A percentile compares a stretch with the other conserved stretches of the same genome.
Conservation (phyloP, 257 asterid species). For the Scutellaria barbata region DNA sequence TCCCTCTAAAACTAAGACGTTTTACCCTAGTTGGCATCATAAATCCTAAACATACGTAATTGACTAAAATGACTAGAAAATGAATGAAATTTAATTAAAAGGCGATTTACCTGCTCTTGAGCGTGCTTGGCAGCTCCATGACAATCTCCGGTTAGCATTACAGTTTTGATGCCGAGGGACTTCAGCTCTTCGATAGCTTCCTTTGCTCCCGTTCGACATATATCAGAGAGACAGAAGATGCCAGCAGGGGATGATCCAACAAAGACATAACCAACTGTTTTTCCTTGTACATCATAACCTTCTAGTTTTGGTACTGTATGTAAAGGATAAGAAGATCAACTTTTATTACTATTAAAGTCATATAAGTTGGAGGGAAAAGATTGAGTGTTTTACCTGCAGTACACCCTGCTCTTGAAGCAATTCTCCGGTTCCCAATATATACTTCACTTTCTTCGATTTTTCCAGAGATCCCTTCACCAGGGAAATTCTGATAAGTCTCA, state of each 20-base stretch:
- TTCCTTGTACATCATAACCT: slow-evolving; percentile 56
- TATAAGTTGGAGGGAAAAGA: no score
- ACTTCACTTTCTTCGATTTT: slow-evolving; percentile 59
- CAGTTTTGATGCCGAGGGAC: slow-evolving; percentile 66
- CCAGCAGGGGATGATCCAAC: slow-evolving; percentile 63
- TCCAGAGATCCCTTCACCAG: slow-evolving; percentile 93
- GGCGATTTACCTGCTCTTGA: slow-evolving; percentile 62
- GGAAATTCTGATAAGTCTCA: slow-evolving; percentile 62
- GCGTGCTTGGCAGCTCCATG: slow-evolving; percentile 71
- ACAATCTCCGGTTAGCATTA: slow-evolving; percentile 90
- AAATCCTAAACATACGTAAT: no score
- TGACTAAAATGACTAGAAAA: no score
- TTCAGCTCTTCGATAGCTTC: slow-evolving; percentile 75
- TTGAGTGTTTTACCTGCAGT: slow-evolving; percentile 48
- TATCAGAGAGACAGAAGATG: slow-evolving; percentile 65
- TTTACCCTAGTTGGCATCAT: no score
- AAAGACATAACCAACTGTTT: slow-evolving; percentile 70
- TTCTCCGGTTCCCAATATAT: slow-evolving; percentile 68
- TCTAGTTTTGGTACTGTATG: slow-evolving; percentile 63
- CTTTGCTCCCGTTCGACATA: slow-evolving; percentile 80
- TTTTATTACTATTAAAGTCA: background rate
- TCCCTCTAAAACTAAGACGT: no score
- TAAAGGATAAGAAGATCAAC: background rate
- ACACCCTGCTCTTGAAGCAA: slow-evolving; percentile 75
- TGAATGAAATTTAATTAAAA: no score